phyloP scores from a whole-genome alignment of 768 basidiomycete species.

The Lactarius tabidus region DNA sequence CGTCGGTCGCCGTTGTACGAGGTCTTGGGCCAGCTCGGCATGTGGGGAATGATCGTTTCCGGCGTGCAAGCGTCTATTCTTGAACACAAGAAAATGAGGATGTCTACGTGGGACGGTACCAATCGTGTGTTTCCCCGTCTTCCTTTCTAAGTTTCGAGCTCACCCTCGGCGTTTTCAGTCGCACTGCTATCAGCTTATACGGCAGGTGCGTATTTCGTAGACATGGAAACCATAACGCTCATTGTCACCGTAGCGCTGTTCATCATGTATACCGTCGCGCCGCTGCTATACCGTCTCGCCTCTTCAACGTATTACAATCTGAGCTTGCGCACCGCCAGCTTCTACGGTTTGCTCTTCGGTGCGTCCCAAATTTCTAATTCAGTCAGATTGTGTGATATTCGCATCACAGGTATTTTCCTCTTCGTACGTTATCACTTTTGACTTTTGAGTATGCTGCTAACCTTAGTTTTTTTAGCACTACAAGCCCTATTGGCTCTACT shows the following conservation, averaged over 20 bases:
- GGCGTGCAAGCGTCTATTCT: slow-evolving; percentile 72
- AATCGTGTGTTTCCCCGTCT: slow-evolving; percentile 49
- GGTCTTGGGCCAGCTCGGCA: slow-evolving; percentile 81
- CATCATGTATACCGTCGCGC: slow-evolving; percentile 80
- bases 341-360: slow-evolving; percentile 80
- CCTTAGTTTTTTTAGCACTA: slow-evolving; percentile 51
- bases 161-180: slow-evolving; percentile 34
- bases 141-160: not conserved
- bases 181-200: slow-evolving; percentile 53
- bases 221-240: not conserved
- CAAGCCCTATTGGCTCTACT: slow-evolving; percentile 85
- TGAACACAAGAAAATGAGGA: slow-evolving; percentile 64
- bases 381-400: slow-evolving; percentile 2
- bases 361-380: slow-evolving; percentile 5
- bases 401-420: slow-evolving; percentile 44
- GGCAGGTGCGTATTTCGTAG: slow-evolving; percentile 29
- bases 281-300: slow-evolving; percentile 79
- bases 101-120: slow-evolving; percentile 66
- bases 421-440: slow-evolving; percentile 38
- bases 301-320: slow-evolving; percentile 88
- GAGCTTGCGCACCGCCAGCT: slow-evolving; percentile 79
- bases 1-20: slow-evolving; percentile 77
- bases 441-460: not conserved
- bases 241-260: slow-evolving; percentile 55
- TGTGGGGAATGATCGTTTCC: slow-evolving; percentile 80